Percentiles rank a stretch among this genome's conserved stretches.
Evolutionary conservation across 2,329 filamentous ascomycete species (phyloP).

Genomic region (Drechslerella coelobrocha): DNA sequence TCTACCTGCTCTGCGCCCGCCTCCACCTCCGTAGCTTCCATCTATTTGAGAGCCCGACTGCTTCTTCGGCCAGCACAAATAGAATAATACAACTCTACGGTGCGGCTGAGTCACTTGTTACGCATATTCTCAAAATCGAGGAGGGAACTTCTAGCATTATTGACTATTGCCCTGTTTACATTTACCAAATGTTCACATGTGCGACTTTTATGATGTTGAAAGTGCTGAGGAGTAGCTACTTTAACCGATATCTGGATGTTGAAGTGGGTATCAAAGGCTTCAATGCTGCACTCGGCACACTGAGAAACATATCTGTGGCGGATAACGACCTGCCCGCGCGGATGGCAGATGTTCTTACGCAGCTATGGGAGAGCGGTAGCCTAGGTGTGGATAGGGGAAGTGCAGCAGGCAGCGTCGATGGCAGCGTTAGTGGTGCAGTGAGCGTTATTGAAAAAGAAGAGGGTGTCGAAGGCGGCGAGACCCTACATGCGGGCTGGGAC

Average conservation of each 20-base stretch:
- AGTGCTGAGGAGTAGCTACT: constrained; percentile 75
- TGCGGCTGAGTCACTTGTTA: constrained; percentile 73
- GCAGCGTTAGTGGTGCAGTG: constrained; percentile 62
- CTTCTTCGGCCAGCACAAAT: constrained; percentile 66
- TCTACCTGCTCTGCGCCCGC: constrained; percentile 75
- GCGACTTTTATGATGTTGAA: constrained; percentile 79
- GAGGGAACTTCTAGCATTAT: constrained; percentile 65
- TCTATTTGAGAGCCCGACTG: constrained; percentile 79
- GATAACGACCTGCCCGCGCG: constrained; percentile 81
- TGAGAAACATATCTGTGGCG: constrained; percentile 75
- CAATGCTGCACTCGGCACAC: constrained; percentile 72
- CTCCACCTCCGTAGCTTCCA: constrained; percentile 79
- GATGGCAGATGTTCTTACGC: constrained; percentile 82
- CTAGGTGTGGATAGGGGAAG: constrained; percentile 61
- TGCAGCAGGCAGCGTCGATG: constrained; percentile 59
- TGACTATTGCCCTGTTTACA: constrained; percentile 74
- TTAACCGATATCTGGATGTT: constrained; percentile 74
- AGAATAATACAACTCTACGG: constrained; percentile 79
- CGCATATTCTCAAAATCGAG: constrained; percentile 65
- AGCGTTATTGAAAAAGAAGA: constrained; percentile 34
- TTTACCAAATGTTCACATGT: constrained; percentile 85
- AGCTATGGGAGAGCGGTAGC: constrained; percentile 79
- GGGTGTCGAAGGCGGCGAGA: constrained; percentile 30
- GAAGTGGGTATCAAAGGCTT: constrained; percentile 73
- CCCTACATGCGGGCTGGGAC: constrained; percentile 64